These are phyloP conservation scores for Lotmaria passim DNA, from an alignment of 208 protist genomes.

Conservation along the genomic window DNA sequence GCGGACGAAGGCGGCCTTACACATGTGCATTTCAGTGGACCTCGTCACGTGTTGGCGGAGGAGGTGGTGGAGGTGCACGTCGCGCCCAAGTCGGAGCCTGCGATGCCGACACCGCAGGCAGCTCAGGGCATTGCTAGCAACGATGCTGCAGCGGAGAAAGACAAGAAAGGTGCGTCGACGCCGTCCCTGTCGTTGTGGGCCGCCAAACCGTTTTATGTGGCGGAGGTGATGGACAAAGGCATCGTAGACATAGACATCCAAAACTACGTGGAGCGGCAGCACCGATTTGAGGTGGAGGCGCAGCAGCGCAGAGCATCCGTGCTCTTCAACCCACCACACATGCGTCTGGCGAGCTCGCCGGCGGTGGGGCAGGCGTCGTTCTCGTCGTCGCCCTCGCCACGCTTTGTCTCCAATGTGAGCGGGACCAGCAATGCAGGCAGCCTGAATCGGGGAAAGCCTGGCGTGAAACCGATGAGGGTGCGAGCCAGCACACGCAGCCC, in stretches of 20 bases:
- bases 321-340: neutral
- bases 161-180: neutral
- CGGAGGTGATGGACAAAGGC: slow-evolving; percentile 37
- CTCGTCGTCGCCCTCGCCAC: slow-evolving; percentile 21
- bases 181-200: slow-evolving; percentile 23
- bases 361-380: neutral
- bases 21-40: slow-evolving; percentile 34
- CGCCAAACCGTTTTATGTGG: slow-evolving; percentile 31
- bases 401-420: slow-evolving; percentile 3
- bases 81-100: neutral
- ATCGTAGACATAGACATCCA: slow-evolving; percentile 55
- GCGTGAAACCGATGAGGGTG: neutral
- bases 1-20: slow-evolving; percentile 35
- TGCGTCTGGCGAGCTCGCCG: slow-evolving; percentile 18
- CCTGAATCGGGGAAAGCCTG: slow-evolving; percentile 1
- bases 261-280: slow-evolving; percentile 71
- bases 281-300: slow-evolving; percentile 25
- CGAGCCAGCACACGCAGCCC: slow-evolving; percentile 5
- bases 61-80: slow-evolving; percentile 24
- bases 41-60: slow-evolving; percentile 8
- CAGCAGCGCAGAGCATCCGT: slow-evolving; percentile 23
- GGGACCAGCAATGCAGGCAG: neutral
- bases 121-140: neutral
- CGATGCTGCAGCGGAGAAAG: neutral
- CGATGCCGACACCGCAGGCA: neutral